Base-by-base conservation (phyloP, 805 yeast genomes). In the Cyberlindnera meyerae region DNA sequence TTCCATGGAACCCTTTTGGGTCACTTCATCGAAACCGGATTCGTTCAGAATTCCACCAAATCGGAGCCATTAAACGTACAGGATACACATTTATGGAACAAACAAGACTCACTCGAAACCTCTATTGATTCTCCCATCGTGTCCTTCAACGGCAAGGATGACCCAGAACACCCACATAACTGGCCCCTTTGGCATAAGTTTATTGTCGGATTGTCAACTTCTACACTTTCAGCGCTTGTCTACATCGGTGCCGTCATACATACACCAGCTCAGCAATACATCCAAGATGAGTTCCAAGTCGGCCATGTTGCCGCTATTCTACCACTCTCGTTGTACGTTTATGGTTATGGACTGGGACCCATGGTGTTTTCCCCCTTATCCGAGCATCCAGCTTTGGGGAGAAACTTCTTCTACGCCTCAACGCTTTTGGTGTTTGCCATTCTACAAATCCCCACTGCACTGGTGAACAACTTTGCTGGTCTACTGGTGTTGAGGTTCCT, bases 281-380 rank as follows among this genome's bases (percentile, higher is more conserved):
- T 78, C 18, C 65, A 61, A 55, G 55, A 56, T 18, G 70, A 74
- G 29, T 73, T 75, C 46, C 43, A 57, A n/a, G 65, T 71, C 5
- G 59, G 70, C 12, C 56, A 57, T 22, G 68, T 65, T 6, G 63
- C 64, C 5, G 75, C 77, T 0, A 59, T 70, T 1, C 58, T 79
- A 24, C 77, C 79, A 3, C 61, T 79, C 47, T 59, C 79, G 0
- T 43, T 75, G 26, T 79, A 71, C 44, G 77, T 77, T 7, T 46
- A 76, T 20, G 84, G 82, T 8, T 77, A 78, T 48, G 83, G 79
- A 35, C 33, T 75, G 14, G 82, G 82, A 1, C 82, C 82, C 2
- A 61, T 77, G 62, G 43, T 75, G 2, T 71, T 75, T 36, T 70
- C 80, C 0, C 83, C 84, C 4, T 45, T 78, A 42, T 70, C 79